A percentile compares a stretch with the other conserved stretches of the same genome.
Conservation (phyloP, 345 rosid genomes). For the Firmiana major region DNA sequence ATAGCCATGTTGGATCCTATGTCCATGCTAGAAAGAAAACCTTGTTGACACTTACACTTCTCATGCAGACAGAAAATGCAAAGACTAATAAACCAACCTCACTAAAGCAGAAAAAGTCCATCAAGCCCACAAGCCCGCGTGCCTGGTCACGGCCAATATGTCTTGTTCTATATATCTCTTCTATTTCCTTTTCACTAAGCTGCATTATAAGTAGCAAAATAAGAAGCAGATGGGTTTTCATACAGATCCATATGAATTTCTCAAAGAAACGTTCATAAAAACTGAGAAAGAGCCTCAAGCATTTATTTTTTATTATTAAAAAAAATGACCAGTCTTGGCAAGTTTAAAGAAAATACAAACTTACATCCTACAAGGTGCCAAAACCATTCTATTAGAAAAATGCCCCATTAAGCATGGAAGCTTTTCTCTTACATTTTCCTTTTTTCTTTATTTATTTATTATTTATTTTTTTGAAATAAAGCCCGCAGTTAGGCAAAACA, state of each 20-base stretch:
- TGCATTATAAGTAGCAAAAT: slow-evolving; percentile 30
- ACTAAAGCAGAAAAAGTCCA: slow-evolving; percentile 98
- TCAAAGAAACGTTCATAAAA: neutral
- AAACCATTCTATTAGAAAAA: neutral
- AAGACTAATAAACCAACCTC: slow-evolving; percentile 51
- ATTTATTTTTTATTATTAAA: neutral
- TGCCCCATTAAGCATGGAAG: neutral
- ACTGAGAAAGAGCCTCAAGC: neutral
- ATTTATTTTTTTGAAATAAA: neutral
- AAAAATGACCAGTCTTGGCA: neutral
- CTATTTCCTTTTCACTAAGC: slow-evolving; percentile 67
- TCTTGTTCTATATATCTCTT: slow-evolving; percentile 72
- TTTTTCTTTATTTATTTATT: neutral
- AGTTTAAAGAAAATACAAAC: neutral
- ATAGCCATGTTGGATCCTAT: neutral
- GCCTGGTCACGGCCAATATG: slow-evolving; percentile 95
- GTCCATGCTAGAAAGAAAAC: neutral
- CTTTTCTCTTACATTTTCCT: neutral
- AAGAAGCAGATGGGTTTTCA: neutral
- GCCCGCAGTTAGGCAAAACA: neutral
- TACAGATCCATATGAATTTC: slow-evolving; percentile 1
- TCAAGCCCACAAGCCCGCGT: slow-evolving; percentile 80
- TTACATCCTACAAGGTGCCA: neutral
- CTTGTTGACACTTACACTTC: neutral
- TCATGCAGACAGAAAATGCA: neutral